Evolutionary conservation across 352 stramenopile genomes (phyloP).

Genomic region (Globisporangium orthogonon): DNA sequence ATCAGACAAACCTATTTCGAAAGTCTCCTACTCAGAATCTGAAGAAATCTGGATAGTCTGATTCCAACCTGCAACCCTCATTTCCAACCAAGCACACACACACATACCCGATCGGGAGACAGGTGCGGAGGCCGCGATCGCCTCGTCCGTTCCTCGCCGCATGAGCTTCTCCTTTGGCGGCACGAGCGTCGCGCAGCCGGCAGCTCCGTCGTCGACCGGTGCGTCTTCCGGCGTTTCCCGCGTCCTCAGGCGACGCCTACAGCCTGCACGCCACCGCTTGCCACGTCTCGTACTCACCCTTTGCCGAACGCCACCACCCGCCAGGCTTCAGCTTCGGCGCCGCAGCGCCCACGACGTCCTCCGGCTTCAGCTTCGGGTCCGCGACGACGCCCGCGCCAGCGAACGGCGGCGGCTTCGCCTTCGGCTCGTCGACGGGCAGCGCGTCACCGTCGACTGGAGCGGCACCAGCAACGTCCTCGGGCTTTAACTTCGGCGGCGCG

Average conservation of each 20-base stretch:
- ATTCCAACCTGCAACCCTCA: no score
- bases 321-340: constrained; percentile 38
- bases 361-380: constrained; percentile 17
- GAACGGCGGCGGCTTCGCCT: constrained; percentile 16
- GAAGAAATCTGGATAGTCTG: no score
- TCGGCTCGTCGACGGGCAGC: constrained; percentile 19
- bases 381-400: constrained; percentile 13
- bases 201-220: constrained; percentile 18
- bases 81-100: not conserved
- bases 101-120: not conserved
- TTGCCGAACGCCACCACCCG: not conserved
- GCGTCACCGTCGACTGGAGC: constrained; percentile 7
- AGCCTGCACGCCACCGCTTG: no score
- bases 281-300: no score
- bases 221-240: constrained; percentile 2
- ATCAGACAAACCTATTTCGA: no score
- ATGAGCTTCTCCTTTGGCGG: constrained; percentile 32
- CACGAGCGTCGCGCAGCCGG: constrained; percentile 20
- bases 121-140: no score
- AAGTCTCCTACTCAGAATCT: no score
- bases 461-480: constrained; percentile 3
- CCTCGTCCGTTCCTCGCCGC: not conserved
- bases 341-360: constrained; percentile 12
- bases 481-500: constrained; percentile 9
- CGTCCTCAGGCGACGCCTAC: no score